Percentiles rank a stretch among this genome's conserved stretches.
Evolutionary conservation across 495 filamentous ascomycete genomes (phyloP).

Genomic region (Pyrenula aspistea): DNA sequence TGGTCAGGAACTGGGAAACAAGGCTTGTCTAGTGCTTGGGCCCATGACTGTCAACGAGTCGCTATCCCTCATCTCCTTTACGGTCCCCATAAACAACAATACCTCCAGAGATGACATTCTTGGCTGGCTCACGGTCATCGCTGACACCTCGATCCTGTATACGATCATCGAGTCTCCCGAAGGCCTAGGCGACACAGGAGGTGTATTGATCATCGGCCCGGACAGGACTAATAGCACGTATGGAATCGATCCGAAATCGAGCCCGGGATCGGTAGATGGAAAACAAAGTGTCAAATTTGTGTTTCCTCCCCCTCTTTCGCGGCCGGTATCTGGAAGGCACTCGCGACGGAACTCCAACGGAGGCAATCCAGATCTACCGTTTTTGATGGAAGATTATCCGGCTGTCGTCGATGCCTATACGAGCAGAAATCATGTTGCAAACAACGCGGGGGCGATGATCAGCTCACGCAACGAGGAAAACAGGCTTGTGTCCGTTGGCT

Average conservation of each 20-base stretch:
- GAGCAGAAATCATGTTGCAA: slow-evolving; percentile 25
- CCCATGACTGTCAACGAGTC: slow-evolving; percentile 55
- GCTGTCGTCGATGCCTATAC: slow-evolving; percentile 42
- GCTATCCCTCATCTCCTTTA: slow-evolving; percentile 70
- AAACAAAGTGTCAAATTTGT: slow-evolving; percentile 25
- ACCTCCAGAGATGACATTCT: slow-evolving; percentile 44
- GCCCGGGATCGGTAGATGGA: slow-evolving; percentile 4
- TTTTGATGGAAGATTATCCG: slow-evolving; percentile 43
- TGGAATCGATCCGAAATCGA: neutral
- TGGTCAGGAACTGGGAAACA: slow-evolving; percentile 39
- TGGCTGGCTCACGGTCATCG: slow-evolving; percentile 53
- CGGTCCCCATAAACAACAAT: slow-evolving; percentile 59
- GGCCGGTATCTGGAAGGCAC: slow-evolving; percentile 33
- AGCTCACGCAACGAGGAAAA: slow-evolving; percentile 59
- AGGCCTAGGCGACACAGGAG: slow-evolving; percentile 55
- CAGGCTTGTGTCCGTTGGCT: slow-evolving; percentile 54
- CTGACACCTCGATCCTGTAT: slow-evolving; percentile 47
- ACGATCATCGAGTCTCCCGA: slow-evolving; percentile 45
- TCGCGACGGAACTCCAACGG: slow-evolving; percentile 23
- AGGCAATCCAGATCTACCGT: slow-evolving; percentile 33
- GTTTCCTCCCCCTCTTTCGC: slow-evolving; percentile 23
- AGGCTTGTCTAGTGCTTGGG: slow-evolving; percentile 49
- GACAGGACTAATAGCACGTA: slow-evolving; percentile 40
- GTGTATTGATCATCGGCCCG: slow-evolving; percentile 57
- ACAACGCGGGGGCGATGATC: slow-evolving; percentile 51